These are phyloP conservation scores for Chloris gayana DNA, from an alignment of 176 grass and related monocot genomes.

Conservation along the genomic window DNA sequence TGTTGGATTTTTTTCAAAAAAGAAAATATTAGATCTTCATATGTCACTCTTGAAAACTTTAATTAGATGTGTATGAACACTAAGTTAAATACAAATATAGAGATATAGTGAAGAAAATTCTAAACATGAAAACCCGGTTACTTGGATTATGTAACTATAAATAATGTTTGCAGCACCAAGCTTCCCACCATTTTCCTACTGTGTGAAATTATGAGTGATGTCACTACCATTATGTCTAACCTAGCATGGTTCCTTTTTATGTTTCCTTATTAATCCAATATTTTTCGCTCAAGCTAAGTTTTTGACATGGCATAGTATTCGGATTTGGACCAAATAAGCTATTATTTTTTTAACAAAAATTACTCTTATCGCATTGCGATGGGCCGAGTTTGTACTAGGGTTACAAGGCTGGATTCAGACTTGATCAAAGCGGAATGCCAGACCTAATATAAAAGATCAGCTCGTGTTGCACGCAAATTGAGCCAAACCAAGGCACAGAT, in stretches of 20 bases:
- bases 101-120: too few relatives aligned
- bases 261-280: background rate
- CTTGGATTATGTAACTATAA: too few relatives aligned
- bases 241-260: background rate
- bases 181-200: background rate
- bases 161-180: too few relatives aligned
- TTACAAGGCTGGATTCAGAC: background rate
- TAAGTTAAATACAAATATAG: too few relatives aligned
- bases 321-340: background rate
- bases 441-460: background rate
- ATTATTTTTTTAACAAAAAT: too few relatives aligned
- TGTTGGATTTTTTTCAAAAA: too few relatives aligned
- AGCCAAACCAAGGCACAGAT: background rate
- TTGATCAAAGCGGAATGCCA: background rate
- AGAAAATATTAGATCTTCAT: too few relatives aligned
- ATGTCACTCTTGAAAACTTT: too few relatives aligned
- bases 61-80: too few relatives aligned
- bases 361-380: background rate
- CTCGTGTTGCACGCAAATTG: slow-evolving; percentile 18
- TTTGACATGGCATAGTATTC: background rate
- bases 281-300: background rate
- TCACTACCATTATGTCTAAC: slow-evolving; percentile 19
- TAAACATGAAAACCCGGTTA: too few relatives aligned
- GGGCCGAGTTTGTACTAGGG: background rate
- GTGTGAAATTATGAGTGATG: background rate